Conservation (phyloP, 1,284 basidiomycete genomes). For the Ceratobasidium sp. region DNA sequence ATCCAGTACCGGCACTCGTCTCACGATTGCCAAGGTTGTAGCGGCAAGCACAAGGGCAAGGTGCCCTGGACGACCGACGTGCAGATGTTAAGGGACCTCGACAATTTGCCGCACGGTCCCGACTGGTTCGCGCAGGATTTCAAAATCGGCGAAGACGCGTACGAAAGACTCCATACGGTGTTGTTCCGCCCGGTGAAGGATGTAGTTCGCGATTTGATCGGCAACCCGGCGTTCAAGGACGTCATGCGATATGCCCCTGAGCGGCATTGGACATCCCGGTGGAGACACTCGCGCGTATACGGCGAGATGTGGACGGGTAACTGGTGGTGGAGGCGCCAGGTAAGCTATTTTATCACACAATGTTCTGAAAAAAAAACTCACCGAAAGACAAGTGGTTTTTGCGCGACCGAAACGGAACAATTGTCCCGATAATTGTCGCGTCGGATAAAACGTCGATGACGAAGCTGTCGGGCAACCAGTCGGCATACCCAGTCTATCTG, state of each 20-base stretch:
- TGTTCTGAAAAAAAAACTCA: not conserved
- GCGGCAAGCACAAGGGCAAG: not conserved
- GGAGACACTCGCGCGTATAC: not conserved
- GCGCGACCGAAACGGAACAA: constrained; percentile 15
- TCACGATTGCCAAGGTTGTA: too few relatives aligned
- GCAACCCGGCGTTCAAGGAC: not conserved
- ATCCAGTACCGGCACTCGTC: too few relatives aligned
- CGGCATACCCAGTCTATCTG: constrained; percentile 47
- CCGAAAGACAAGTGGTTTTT: constrained; percentile 14
- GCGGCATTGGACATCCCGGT: not conserved
- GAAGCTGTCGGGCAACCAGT: constrained; percentile 36
- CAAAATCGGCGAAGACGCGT: not conserved
- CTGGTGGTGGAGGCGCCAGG: constrained; percentile 47
- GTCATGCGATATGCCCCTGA: not conserved
- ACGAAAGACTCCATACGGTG: not conserved
- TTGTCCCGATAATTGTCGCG: constrained; percentile 43
- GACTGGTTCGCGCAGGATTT: not conserved
- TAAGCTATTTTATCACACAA: too few relatives aligned
- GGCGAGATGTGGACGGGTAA: constrained; percentile 42
- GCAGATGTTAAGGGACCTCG: not conserved
- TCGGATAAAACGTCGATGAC: constrained; percentile 46
- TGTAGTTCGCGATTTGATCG: constrained; percentile 2
- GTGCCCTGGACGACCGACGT: not conserved
- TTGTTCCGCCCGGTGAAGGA: not conserved
- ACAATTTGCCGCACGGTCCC: not conserved